phyloP scores from a whole-genome alignment of 2,329 filamentous ascomycete species.

The Coniochaeta ligniaria region DNA sequence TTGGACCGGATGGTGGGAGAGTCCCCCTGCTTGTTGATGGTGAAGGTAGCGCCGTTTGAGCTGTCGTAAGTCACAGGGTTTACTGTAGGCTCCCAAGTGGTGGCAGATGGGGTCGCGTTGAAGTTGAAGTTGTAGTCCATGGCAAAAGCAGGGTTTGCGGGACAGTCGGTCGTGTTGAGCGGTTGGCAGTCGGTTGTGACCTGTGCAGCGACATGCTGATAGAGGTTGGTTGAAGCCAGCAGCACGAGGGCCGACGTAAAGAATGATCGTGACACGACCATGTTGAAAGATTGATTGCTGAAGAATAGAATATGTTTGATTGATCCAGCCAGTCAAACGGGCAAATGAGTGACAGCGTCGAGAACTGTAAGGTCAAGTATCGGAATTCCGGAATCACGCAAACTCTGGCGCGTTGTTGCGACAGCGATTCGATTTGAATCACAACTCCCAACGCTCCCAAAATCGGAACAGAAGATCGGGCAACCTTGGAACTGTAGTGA shows the following conservation, averaged over 20 bases:
- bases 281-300: conserved; percentile 4
- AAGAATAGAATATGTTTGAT: not conserved
- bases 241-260: conserved; percentile 27
- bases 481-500: not conserved
- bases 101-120: conserved; percentile 51
- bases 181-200: conserved; percentile 76
- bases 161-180: conserved; percentile 58
- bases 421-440: not conserved
- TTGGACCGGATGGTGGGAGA: conserved; percentile 72
- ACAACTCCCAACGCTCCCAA: not conserved
- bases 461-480: not conserved
- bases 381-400: not conserved
- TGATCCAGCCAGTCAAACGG: conserved; percentile 1
- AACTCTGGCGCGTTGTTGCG: not conserved
- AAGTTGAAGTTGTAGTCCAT: conserved; percentile 56
- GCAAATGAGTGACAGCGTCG: not conserved
- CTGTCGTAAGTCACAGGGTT: conserved; percentile 56
- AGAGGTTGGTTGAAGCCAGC: conserved; percentile 26
- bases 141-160: conserved; percentile 63
- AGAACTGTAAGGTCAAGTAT: not conserved
- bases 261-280: conserved; percentile 18
- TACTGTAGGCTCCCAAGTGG: conserved; percentile 62
- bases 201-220: conserved; percentile 55
- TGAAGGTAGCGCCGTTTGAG: conserved; percentile 63
- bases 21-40: conserved; percentile 61